Evolutionary conservation across 2,329 filamentous ascomycete species (phyloP).

Genomic region (Nigrospora sphaerica): DNA sequence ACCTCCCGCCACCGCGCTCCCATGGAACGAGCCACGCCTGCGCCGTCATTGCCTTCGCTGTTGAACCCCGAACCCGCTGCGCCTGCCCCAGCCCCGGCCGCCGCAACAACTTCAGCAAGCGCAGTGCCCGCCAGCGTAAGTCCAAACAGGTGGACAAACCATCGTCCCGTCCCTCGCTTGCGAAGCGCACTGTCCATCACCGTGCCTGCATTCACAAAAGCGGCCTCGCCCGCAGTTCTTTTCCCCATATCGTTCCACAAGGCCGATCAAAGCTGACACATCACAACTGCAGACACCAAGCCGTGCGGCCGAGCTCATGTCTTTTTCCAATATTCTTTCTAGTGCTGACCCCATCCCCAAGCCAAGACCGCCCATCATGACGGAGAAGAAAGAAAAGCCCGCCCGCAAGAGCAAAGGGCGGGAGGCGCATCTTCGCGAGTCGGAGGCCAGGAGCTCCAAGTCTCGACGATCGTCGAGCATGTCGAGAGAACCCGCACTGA

Average conservation of each 20-base stretch:
- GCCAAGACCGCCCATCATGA: conserved; percentile 31
- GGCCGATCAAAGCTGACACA: not conserved
- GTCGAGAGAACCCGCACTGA: conserved; percentile 33
- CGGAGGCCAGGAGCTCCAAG: conserved; percentile 31
- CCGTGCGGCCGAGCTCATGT: conserved; percentile 82
- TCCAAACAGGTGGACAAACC: conserved; percentile 1
- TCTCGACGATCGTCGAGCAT: conserved; percentile 45
- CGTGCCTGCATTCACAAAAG: too few species aligned
- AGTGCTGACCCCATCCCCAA: conserved; percentile 61
- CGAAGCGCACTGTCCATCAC: too few species aligned
- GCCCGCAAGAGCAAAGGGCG: conserved; percentile 40
- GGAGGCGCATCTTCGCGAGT: conserved; percentile 42
- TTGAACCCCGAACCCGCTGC: conserved; percentile 23
- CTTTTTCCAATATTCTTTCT: conserved; percentile 89
- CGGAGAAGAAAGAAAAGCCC: conserved; percentile 29
- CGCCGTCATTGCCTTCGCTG: conserved; percentile 21
- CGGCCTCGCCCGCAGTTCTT: too few species aligned
- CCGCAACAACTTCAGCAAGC: conserved; percentile 8
- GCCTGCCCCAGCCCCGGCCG: conserved; percentile 7
- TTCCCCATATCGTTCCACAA: too few species aligned
- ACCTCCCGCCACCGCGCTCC: conserved; percentile 17
- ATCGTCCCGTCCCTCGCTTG: too few species aligned
- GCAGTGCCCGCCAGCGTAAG: conserved; percentile 20
- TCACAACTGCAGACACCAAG: conserved; percentile 51
- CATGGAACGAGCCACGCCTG: conserved; percentile 17